Evolutionary conservation across 176 grass and related monocot species (phyloP), one percentile per base, ranked within the genome.

Genomic region (Carex pumila): DNA sequence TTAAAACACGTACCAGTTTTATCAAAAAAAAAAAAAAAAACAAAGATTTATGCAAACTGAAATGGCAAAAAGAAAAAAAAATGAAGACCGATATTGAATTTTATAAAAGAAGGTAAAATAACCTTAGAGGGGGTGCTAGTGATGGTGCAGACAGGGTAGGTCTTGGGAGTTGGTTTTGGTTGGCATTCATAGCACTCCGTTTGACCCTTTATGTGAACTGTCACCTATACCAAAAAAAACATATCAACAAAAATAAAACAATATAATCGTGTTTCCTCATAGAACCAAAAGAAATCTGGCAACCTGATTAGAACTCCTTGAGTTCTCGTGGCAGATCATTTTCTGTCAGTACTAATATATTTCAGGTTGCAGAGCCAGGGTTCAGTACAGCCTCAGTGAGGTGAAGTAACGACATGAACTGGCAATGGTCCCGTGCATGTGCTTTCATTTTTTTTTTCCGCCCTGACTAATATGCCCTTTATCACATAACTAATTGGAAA

Each of bases 151-250:
- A 99, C 97, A 77, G 97, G 97, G 84, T 96, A 99, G 65, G 89
- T 92, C 79, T 94, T 99, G 2, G 88, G 89, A 19, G 94, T 85
- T 73, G 97, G 97, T 87, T 99, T 99, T 85, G 97, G 87, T 74
- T 99, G 91, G 84, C 97, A 99, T 22, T 99, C 97, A 77, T 99
- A 99, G 77, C 97, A 99, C 73, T 99, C 97, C 57, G 97, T 99
- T 96, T 86, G 90, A 81, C 97, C 97, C 85, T 96, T 99, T 73
- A 92, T 90, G 72, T 99, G 97, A 85, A 99, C 93, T 60, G 97
- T 96, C 72, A 99, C 97, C 97, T 99, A 87, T 15, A 87, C 65
- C 52, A 85, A 63, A 34, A 39, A 86, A 18, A 37, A 77, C 87
- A 89, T 43, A 29, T 5, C 29, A 85, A 45, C 6, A 34, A 2